A percentile compares a stretch with the other conserved stretches of the same genome.
Conservation (phyloP, 1,139 yeast genomes). For the Debaryomycetaceae sp. region DNA sequence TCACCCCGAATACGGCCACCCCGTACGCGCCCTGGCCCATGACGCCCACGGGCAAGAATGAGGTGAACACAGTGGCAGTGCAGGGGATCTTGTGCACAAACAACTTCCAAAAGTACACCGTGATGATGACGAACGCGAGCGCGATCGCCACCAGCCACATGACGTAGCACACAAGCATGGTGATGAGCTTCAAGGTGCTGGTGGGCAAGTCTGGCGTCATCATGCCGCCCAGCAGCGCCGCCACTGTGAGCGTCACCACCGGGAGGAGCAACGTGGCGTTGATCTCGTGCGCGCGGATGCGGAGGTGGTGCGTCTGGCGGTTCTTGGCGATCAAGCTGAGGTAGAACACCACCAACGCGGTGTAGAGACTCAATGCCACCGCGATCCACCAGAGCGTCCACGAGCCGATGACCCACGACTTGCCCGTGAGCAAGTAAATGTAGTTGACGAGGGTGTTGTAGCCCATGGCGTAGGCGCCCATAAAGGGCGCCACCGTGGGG, state of each 20-base stretch:
- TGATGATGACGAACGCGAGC: slow-evolving; percentile 49
- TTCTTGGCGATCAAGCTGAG: slow-evolving; percentile 34
- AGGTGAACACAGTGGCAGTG: slow-evolving; percentile 20
- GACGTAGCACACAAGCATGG: slow-evolving; percentile 51
- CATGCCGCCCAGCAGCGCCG: slow-evolving; percentile 60
- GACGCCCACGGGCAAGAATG: slow-evolving; percentile 26
- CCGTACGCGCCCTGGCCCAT: slow-evolving; percentile 82
- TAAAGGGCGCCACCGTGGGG: slow-evolving; percentile 49
- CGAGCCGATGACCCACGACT: slow-evolving; percentile 35
- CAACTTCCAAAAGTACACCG: slow-evolving; percentile 57
- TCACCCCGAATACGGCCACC: slow-evolving; percentile 52
- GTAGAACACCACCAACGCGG: slow-evolving; percentile 55
- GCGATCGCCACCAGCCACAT: slow-evolving; percentile 68
- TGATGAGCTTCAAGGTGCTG: slow-evolving; percentile 39
- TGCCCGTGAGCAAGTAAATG: slow-evolving; percentile 34
- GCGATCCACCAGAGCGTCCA: slow-evolving; percentile 72
- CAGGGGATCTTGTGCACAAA: slow-evolving; percentile 58
- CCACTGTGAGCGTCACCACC: slow-evolving; percentile 72
- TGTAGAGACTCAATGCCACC: slow-evolving; percentile 45
- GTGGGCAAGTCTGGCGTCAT: slow-evolving; percentile 43
- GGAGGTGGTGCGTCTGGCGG: slow-evolving; percentile 13
- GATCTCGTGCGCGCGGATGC: slow-evolving; percentile 22
- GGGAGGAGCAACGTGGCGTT: slow-evolving; percentile 58
- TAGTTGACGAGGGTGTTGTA: slow-evolving; percentile 59
- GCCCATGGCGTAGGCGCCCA: slow-evolving; percentile 84